A percentile compares a stretch with the other conserved stretches of the same genome.
Conservation (phyloP, 2,329 filamentous ascomycete genomes). For the Curvularia sp. region DNA sequence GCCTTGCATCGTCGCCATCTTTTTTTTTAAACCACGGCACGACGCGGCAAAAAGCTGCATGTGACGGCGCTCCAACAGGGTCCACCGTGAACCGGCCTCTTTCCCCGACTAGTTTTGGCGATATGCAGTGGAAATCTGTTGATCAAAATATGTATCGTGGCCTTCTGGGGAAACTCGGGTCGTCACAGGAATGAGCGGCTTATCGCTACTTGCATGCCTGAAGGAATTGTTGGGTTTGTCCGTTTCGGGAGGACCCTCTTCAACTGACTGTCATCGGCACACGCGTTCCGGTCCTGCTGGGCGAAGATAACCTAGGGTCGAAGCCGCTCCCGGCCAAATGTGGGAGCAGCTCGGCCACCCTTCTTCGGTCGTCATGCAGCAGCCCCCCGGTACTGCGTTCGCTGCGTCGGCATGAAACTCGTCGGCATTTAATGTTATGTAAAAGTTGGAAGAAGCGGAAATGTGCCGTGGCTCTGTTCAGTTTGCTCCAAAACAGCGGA, state of each 20-base stretch:
- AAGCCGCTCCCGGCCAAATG: neutral
- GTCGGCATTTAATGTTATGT: neutral
- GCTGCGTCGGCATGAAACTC: neutral
- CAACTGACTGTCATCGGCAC: conserved; percentile 6
- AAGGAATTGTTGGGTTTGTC: conserved; percentile 7
- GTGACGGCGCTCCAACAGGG: conserved; percentile 13
- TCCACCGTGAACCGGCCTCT: conserved; percentile 10
- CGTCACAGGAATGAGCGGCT: conserved; percentile 7
- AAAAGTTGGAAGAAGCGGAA: neutral
- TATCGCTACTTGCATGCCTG: conserved; percentile 1
- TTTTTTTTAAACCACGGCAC: conserved; percentile 13
- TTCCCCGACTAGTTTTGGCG: conserved; percentile 9
- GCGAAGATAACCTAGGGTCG: conserved; percentile 7
- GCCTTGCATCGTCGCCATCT: conserved; percentile 5
- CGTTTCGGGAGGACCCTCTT: conserved; percentile 9
- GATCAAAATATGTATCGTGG: conserved; percentile 19
- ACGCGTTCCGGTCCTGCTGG: conserved; percentile 18
- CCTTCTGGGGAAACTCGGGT: conserved; percentile 9
- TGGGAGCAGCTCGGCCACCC: neutral
- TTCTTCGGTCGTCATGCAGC: neutral
- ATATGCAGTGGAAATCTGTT: conserved; percentile 16
- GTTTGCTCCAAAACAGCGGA: neutral
- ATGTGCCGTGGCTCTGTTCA: neutral
- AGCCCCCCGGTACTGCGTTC: neutral
- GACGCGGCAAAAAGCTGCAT: conserved; percentile 18